Base-by-base conservation (phyloP, 169 alveolate species). In the Cryptosporidium felis region DNA sequence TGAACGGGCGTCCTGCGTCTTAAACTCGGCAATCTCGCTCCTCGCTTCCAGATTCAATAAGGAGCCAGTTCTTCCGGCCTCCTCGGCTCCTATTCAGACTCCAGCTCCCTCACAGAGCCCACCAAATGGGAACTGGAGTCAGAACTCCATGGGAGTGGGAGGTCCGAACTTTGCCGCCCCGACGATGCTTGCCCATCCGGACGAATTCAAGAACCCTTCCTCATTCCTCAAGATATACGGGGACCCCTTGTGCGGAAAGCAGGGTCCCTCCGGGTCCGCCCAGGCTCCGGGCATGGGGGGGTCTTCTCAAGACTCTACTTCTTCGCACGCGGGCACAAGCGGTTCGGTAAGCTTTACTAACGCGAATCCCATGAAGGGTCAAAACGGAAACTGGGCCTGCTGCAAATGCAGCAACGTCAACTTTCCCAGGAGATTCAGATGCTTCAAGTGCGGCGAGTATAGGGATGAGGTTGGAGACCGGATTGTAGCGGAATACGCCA, bases 361-460 rank as follows among this genome's bases (percentile, higher is more conserved):
- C 18, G 61, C 26, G 26, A 45, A 42, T 23, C 92, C 92, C 6
- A 62, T 65, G 38, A 65, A 63, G 5, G 92, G 91, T 6, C 94
- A 74, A 62, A 82, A 91, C 47, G 95, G 95, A 18, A 91, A 91
- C 80, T 91, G 95, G 94, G 80, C 85, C 18, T 91, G 95, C 62
- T 40, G 47, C 10, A 65, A 63, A 44, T 91, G 95, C 90, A 49
- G 81, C 58, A 91, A 90, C 56, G 90, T 91, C 10, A 91, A 91
- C 79, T 90, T 90, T 26, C 95, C 94, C 10, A 53, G 95, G n/a
- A 88, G 94, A 16, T 85, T 89, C 60, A 59, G 92, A 40, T 92
- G 95, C 59, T 89, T 91, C 80, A 91, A 90, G 26, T 92, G 95
- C 47, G 82, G 88, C 4, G 92, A 80, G 59, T 60, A 62, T 38